A percentile compares a stretch with the other conserved stretches of the same genome.
Conservation (phyloP, 129 eudicot genomes). For the carrot (Daucus carota) region DNA sequence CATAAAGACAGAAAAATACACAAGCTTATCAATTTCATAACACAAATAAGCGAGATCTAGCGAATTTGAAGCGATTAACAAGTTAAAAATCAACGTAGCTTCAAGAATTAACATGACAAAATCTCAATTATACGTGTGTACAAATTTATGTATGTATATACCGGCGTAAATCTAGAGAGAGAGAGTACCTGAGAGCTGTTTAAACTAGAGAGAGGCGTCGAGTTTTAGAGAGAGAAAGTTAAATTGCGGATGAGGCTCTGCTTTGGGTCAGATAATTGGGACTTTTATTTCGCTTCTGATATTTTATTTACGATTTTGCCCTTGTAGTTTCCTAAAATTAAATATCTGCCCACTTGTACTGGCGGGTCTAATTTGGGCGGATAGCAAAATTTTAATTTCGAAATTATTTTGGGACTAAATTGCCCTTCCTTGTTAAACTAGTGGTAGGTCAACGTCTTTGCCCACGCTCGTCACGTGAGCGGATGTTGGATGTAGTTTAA, state of each 20-base stretch:
- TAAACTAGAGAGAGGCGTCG: neutral
- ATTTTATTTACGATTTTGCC: neutral
- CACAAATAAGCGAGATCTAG: neutral
- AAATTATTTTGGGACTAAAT: neutral
- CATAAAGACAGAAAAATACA: neutral
- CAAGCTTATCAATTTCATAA: neutral
- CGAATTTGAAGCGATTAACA: neutral
- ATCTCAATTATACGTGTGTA: neutral
- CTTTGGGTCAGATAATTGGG: neutral
- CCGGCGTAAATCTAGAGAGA: neutral
- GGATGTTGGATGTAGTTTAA: too few species aligned
- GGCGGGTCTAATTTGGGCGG: slow-evolving; percentile 2
- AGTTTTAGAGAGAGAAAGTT: neutral
- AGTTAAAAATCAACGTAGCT: neutral
- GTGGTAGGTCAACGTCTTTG: too few species aligned
- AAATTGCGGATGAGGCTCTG: neutral
- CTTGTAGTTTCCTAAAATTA: neutral
- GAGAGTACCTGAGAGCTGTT: neutral
- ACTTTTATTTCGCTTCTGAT: neutral
- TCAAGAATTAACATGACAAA: neutral
- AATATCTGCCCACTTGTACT: neutral
- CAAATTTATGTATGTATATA: neutral
- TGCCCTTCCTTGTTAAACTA: too few species aligned
- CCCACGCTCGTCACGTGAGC: too few species aligned
- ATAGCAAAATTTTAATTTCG: neutral